Percentiles rank a stretch among this genome's conserved stretches.
These are phyloP conservation scores for Carex arenaria DNA, from an alignment of 202 grass and related monocot species.

Conservation along the genomic window DNA sequence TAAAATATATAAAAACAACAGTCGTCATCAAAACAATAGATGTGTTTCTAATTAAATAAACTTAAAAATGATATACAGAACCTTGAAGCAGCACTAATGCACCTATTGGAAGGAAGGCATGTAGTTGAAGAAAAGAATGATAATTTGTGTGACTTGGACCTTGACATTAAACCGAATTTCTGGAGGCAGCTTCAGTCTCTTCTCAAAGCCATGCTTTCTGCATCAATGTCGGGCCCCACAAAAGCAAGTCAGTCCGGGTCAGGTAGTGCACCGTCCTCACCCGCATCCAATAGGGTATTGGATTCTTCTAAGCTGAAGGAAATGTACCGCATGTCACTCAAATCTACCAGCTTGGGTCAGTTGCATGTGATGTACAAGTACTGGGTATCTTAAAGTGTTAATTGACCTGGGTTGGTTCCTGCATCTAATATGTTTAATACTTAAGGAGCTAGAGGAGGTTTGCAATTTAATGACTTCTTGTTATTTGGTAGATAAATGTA, in stretches of 20 bases:
- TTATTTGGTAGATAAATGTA: not conserved
- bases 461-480: not conserved
- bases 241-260: slow-evolving; percentile 25
- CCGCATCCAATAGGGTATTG: slow-evolving; percentile 29
- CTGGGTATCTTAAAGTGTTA: slow-evolving; percentile 37
- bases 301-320: slow-evolving; percentile 60
- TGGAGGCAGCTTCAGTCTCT: slow-evolving; percentile 73
- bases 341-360: slow-evolving; percentile 46
- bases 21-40: not conserved
- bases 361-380: slow-evolving; percentile 63
- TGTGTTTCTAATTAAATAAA: slow-evolving; percentile 4
- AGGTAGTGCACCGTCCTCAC: slow-evolving; percentile 31
- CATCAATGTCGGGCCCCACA: slow-evolving; percentile 19
- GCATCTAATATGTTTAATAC: slow-evolving; percentile 5
- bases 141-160: slow-evolving; percentile 28
- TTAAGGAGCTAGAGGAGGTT: not conserved
- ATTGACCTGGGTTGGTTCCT: not conserved
- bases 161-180: slow-evolving; percentile 65
- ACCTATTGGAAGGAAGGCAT: slow-evolving; percentile 74
- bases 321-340: slow-evolving; percentile 75
- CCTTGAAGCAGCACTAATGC: slow-evolving; percentile 58
- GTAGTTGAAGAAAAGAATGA: slow-evolving; percentile 54
- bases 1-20: not conserved
- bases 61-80: slow-evolving; percentile 34
- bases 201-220: slow-evolving; percentile 64